phyloP scores from a whole-genome alignment of 2,329 filamentous ascomycete species.

The Neopestalotiopsis clavispora region DNA sequence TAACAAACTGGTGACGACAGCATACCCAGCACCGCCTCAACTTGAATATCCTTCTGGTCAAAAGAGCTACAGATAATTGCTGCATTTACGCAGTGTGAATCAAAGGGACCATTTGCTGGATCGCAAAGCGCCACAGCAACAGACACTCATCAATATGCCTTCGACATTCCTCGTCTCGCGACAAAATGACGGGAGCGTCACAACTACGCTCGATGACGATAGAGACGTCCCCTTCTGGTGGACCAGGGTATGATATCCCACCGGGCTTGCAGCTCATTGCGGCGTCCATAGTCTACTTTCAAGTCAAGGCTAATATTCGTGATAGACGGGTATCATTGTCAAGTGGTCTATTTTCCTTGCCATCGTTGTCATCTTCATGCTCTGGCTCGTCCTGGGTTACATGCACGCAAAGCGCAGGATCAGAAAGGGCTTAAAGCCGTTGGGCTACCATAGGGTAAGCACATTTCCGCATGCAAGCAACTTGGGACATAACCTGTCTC shows the following conservation, averaged over 20 bases:
- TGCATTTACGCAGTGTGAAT: neutral
- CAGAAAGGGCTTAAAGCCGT: conserved; percentile 66
- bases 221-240: conserved; percentile 16
- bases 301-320: neutral
- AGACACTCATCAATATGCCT: conserved; percentile 8
- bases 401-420: conserved; percentile 72
- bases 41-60: neutral
- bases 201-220: neutral
- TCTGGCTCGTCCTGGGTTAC: conserved; percentile 71
- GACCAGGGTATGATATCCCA: conserved; percentile 7
- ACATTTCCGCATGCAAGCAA: neutral
- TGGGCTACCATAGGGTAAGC: conserved; percentile 73
- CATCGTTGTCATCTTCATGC: conserved; percentile 61
- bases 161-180: conserved; percentile 15
- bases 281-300: neutral
- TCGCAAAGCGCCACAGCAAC: neutral
- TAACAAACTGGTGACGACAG: neutral
- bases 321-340: conserved; percentile 65
- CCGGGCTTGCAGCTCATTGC: neutral
- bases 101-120: neutral
- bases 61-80: neutral
- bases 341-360: conserved; percentile 74
- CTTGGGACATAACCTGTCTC: neutral
- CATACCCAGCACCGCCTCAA: neutral
- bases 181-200: neutral